phyloP scores from a whole-genome alignment of 176 grass and related monocot species.

The Zea luxurians region DNA sequence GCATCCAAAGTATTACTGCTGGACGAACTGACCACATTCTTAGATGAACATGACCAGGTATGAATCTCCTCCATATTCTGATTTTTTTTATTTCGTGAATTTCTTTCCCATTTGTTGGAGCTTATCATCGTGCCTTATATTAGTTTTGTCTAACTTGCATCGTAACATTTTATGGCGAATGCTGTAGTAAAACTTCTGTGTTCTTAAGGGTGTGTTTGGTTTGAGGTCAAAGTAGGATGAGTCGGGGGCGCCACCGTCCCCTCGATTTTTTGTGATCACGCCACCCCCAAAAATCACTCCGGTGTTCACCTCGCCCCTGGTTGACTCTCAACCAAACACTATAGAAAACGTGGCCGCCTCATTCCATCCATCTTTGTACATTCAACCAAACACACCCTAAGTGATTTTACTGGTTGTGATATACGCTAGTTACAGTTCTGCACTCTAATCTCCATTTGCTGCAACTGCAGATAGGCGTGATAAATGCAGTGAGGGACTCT shows the following conservation, averaged over 20 bases:
- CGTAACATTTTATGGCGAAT: neutral
- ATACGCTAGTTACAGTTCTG: neutral
- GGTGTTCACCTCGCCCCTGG: too few species aligned
- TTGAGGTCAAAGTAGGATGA: too few species aligned
- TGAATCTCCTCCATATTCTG: conserved; percentile 3
- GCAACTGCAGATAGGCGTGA: conserved; percentile 67
- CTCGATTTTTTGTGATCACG: too few species aligned
- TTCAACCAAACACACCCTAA: too few species aligned
- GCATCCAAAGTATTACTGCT: conserved; percentile 77
- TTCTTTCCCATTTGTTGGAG: conserved; percentile 16
- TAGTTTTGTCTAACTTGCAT: neutral
- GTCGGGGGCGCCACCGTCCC: too few species aligned
- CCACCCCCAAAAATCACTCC: too few species aligned
- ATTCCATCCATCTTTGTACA: too few species aligned
- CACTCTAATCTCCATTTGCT: conserved; percentile 13
- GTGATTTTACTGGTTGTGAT: neutral
- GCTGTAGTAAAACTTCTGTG: neutral
- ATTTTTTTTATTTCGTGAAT: neutral
- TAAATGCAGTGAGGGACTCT: conserved; percentile 84
- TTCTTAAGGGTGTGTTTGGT: too few species aligned
- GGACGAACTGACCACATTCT: conserved; percentile 91
- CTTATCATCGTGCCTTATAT: conserved; percentile 8
- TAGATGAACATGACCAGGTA: conserved; percentile 97
- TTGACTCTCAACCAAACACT: too few species aligned
- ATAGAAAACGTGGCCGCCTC: too few species aligned